A percentile compares a stretch with the other conserved stretches of the same genome.
phyloP scores from a whole-genome alignment of 2,329 filamentous ascomycete genomes.

The Fusarium anguioides region DNA sequence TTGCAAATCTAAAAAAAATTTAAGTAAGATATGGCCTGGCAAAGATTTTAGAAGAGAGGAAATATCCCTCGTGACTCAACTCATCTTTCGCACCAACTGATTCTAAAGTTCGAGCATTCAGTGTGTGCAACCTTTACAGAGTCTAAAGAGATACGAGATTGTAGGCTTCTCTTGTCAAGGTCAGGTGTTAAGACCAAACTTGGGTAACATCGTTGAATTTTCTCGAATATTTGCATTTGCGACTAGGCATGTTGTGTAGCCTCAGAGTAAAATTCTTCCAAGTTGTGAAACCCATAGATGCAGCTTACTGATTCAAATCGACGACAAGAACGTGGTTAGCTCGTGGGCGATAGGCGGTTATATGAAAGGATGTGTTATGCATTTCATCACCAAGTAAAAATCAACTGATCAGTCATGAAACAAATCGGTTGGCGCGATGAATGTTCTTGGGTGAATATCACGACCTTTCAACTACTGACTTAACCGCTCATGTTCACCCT shows the following conservation, averaged over 20 bases:
- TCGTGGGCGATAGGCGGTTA: background rate
- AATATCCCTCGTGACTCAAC: background rate
- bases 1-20: background rate
- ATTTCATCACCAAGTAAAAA: background rate
- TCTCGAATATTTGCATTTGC: background rate
- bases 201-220: background rate
- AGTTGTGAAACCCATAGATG: background rate
- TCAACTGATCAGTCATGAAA: too few relatives aligned
- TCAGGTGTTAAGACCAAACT: background rate
- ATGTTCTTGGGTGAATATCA: background rate
- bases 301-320: background rate
- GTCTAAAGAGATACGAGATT: too few relatives aligned
- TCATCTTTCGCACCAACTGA: too few relatives aligned
- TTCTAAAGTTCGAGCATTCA: too few relatives aligned
- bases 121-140: too few relatives aligned
- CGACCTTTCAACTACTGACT: background rate
- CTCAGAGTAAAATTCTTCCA: background rate
- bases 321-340: background rate
- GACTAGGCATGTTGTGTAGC: background rate
- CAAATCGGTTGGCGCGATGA: slow-evolving; percentile 6
- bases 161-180: background rate
- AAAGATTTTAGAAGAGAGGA: too few relatives aligned
- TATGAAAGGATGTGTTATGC: background rate
- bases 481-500: background rate
- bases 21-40: too few relatives aligned